phyloP scores from a whole-genome alignment of 225 moss, liverwort and hornwort genomes.

The Marchantia polymorpha region DNA sequence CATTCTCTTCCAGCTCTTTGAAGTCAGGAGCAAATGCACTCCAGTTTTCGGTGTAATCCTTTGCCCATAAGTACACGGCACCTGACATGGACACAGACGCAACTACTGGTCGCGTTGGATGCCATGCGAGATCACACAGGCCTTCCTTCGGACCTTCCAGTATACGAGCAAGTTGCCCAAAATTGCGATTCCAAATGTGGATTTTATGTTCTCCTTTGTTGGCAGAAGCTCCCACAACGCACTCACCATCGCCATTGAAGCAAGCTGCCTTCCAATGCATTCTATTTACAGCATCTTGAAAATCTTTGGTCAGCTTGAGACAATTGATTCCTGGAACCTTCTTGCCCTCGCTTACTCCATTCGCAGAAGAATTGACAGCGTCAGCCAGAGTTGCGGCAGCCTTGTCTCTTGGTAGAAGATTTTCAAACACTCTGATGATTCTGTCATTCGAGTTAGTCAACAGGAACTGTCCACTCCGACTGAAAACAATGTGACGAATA shows the following conservation, averaged over 20 bases:
- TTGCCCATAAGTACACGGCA: slow-evolving; percentile 92
- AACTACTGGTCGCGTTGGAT: slow-evolving; percentile 95
- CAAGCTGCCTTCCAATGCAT: slow-evolving; percentile 99
- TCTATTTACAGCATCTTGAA: slow-evolving; percentile 93
- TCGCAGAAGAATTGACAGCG: slow-evolving; percentile 23
- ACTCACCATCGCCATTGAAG: slow-evolving; percentile 96
- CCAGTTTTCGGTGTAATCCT: slow-evolving; percentile 99
- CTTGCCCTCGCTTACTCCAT: slow-evolving; percentile 44
- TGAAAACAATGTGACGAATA: slow-evolving; percentile 91
- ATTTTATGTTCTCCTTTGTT: slow-evolving; percentile 99
- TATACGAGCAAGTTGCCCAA: slow-evolving; percentile 95
- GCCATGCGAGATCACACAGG: slow-evolving; percentile 95
- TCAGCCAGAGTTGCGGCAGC: slow-evolving; percentile 62
- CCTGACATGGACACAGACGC: slow-evolving; percentile 96
- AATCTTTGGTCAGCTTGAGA: slow-evolving; percentile 82
- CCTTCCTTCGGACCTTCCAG: slow-evolving; percentile 98
- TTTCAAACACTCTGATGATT: slow-evolving; percentile 92
- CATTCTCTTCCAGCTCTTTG: slow-evolving; percentile 98
- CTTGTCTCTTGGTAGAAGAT: slow-evolving; percentile 64
- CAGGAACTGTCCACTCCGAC: slow-evolving; percentile 87
- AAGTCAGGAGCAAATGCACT: slow-evolving; percentile 99
- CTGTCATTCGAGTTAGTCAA: slow-evolving; percentile 95
- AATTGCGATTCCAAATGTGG: slow-evolving; percentile 98
- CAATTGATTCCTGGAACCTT: slow-evolving; percentile 55
- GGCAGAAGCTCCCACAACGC: slow-evolving; percentile 95